Percentiles rank a stretch among this genome's conserved stretches.
These are phyloP conservation scores for Plasmodium berghei DNA, from an alignment of 169 alveolate genomes.

Conservation along the genomic window DNA sequence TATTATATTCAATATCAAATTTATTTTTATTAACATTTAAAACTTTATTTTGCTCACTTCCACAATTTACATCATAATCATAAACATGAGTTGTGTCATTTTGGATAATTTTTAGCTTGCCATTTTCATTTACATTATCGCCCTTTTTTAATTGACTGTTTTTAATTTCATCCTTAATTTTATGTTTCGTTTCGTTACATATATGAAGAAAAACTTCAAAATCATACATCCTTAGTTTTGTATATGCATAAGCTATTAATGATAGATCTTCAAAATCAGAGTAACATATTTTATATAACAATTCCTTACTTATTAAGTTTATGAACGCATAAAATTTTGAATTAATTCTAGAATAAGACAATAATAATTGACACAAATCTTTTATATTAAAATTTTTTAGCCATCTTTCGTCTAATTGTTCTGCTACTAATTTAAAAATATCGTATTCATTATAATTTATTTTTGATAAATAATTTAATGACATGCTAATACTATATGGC, in stretches of 20 bases:
- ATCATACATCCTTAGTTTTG: slow-evolving; percentile 73
- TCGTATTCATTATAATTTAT: slow-evolving; percentile 69
- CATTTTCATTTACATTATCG: background rate
- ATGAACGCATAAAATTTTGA: slow-evolving; percentile 58
- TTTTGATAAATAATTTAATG: slow-evolving; percentile 72
- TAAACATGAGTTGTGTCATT: background rate
- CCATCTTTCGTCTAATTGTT: slow-evolving; percentile 73
- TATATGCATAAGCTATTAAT: slow-evolving; percentile 67
- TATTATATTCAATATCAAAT: background rate
- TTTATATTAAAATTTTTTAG: slow-evolving; percentile 73
- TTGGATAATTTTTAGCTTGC: background rate
- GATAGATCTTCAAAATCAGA: slow-evolving; percentile 52
- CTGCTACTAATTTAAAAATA: slow-evolving; percentile 69
- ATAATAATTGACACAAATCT: slow-evolving; percentile 53
- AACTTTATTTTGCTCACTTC: background rate
- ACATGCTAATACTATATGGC: slow-evolving; percentile 62
- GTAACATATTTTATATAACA: slow-evolving; percentile 69
- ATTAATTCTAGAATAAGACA: slow-evolving; percentile 65
- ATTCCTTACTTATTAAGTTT: slow-evolving; percentile 74
- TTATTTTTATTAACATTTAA: background rate
- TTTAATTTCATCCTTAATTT: slow-evolving; percentile 14
- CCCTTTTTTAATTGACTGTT: background rate
- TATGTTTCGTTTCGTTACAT: slow-evolving; percentile 66
- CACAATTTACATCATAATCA: background rate
- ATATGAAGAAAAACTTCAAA: slow-evolving; percentile 75